Base-by-base conservation (phyloP, 208 protist species). In the Leishmania gerbilli region DNA sequence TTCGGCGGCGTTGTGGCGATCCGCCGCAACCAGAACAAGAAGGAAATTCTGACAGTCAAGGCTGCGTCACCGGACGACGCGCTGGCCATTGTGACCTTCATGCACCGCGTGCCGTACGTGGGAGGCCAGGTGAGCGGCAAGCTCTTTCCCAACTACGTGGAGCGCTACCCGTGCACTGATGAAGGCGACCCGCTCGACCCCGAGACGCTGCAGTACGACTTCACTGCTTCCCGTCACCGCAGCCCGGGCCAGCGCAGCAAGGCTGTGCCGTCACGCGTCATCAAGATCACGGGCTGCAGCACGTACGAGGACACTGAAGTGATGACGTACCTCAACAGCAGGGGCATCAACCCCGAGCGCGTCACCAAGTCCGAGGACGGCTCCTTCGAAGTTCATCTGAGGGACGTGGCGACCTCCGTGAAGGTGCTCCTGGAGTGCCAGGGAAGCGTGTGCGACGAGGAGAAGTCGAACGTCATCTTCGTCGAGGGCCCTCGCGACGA, bases 381-480 rank as follows among this genome's bases (percentile, higher is more conserved):
- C 55, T 78, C 86, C 65, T 96, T 98, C 80, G 88, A 84, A 58
- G 87, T 98, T 0, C 81, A 91, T 21, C 83, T 98, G 74, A 79
- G 87, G 53, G 87, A 94, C 69, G 81, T 87, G 71, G 92, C 89
- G 31, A 95, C 89, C 17, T 90, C 93, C 19, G 93, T 98, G 74
- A 92, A 92, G 76, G 74, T 96, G 24, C 91, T 98, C n/a, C 88
- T 96, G 7, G 88, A 88, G 62, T 96, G 93, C 84, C 93, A 96
- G 74, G 93, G 90, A 72, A 88, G 90, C 79, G 88, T 98, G 8
- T 98, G 95, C 84, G 88, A 90, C 6, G 92, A 98, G 84, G 95
- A 98, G 83, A 85, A 92, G 53, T 96, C 93, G 55, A 96, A 96
- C 84, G 91, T 98, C 77, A 91, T 98, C 75, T 98, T 98, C 79